phyloP scores from a whole-genome alignment of 192 early-diverging fungal species.

The Martensiomyces pterosporus region DNA sequence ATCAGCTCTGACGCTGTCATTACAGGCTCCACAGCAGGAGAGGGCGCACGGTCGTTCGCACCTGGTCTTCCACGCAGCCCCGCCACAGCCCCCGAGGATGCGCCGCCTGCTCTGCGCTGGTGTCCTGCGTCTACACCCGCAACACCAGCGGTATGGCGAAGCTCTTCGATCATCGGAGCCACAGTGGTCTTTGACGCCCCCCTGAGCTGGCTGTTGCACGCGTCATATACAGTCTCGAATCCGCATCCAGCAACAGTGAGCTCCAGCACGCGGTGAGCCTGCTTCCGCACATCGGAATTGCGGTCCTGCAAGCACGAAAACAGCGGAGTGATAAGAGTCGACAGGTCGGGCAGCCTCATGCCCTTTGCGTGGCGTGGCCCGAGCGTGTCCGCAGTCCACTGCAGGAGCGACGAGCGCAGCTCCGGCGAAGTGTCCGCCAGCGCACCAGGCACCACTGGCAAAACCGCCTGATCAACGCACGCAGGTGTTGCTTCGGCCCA shows the following conservation, averaged over 20 bases:
- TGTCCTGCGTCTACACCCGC: background rate
- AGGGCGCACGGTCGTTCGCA: slow-evolving; percentile 25
- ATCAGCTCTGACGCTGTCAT: slow-evolving; percentile 49
- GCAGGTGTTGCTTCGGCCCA: slow-evolving; percentile 59
- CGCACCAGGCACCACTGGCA: slow-evolving; percentile 57
- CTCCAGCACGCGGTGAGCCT: slow-evolving; percentile 66
- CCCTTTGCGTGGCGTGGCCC: slow-evolving; percentile 39
- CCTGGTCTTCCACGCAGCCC: too few relatives aligned
- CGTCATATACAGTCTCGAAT: slow-evolving; percentile 64
- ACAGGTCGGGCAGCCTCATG: slow-evolving; percentile 56
- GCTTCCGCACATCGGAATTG: slow-evolving; percentile 84
- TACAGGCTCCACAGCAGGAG: slow-evolving; percentile 37
- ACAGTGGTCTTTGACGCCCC: slow-evolving; percentile 71
- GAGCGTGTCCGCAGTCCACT: slow-evolving; percentile 69
- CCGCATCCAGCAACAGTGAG: slow-evolving; percentile 68
- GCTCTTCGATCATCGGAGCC: slow-evolving; percentile 70
- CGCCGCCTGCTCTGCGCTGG: too few relatives aligned
- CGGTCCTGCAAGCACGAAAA: slow-evolving; percentile 86
- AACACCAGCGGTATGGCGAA: slow-evolving; percentile 45
- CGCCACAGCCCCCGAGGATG: too few relatives aligned
- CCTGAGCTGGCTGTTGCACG: slow-evolving; percentile 65
- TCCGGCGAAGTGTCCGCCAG: slow-evolving; percentile 79
- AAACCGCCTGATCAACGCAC: slow-evolving; percentile 63
- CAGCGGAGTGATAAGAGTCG: slow-evolving; percentile 61
- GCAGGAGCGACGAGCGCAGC: slow-evolving; percentile 82